These are phyloP conservation scores for Fusarium newnesense DNA, from an alignment of 2,329 filamentous ascomycete genomes.

Conservation along the genomic window DNA sequence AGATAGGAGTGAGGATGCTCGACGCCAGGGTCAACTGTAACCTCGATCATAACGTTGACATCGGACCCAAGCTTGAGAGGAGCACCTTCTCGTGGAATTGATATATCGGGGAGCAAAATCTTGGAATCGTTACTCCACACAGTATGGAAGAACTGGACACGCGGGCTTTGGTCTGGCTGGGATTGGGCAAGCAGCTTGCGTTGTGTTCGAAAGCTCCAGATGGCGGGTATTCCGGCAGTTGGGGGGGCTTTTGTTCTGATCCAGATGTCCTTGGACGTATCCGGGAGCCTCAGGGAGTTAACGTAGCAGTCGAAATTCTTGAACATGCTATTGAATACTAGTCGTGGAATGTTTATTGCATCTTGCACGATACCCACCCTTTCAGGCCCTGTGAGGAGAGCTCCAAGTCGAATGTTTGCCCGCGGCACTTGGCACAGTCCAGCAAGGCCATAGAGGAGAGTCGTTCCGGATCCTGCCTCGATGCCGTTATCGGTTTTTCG, in stretches of 20 bases:
- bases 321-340: not conserved
- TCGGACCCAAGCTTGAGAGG: not conserved
- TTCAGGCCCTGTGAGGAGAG: not conserved
- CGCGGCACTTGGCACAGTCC: not conserved
- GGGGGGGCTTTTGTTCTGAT: not conserved
- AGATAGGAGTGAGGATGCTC: not conserved
- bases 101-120: not conserved
- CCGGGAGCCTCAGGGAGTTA: not conserved
- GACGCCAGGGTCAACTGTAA: not conserved
- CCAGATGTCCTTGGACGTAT: not conserved
- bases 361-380: not conserved
- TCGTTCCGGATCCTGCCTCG: not conserved
- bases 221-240: too few relatives aligned
- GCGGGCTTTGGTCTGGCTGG: too few relatives aligned
- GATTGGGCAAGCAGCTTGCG: not conserved
- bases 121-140: not conserved
- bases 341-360: not conserved
- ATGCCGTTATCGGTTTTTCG: not conserved
- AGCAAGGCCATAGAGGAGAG: not conserved
- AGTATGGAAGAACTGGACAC: not conserved
- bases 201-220: not conserved
- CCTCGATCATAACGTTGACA: not conserved
- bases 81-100: not conserved
- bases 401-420: not conserved
- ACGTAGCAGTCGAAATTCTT: not conserved